phyloP scores from a whole-genome alignment of 768 basidiomycete species.

The Agaricus subrufescens region DNA sequence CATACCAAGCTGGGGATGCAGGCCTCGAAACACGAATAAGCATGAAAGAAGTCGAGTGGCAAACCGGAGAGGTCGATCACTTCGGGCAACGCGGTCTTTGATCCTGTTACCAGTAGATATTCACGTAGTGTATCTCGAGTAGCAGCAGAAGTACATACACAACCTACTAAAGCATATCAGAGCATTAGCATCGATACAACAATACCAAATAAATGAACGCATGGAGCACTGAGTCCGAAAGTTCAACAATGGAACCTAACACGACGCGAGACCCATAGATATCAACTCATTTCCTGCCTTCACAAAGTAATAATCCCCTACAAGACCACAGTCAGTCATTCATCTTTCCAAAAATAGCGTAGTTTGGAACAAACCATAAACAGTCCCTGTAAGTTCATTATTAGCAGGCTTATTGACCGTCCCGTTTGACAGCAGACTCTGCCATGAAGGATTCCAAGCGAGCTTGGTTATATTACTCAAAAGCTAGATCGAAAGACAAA shows the following conservation, averaged over 20 bases:
- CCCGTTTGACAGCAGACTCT: slow-evolving; percentile 61
- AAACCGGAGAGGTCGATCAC: too few relatives aligned
- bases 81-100: too few relatives aligned
- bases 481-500: slow-evolving; percentile 26
- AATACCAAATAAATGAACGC: too few relatives aligned
- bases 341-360: background rate
- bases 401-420: slow-evolving; percentile 55
- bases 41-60: too few relatives aligned
- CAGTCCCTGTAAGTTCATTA: slow-evolving; percentile 57
- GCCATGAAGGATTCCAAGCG: slow-evolving; percentile 58
- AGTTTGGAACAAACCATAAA: slow-evolving; percentile 31
- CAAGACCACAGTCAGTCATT: background rate
- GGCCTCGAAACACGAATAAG: too few relatives aligned
- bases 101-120: too few relatives aligned
- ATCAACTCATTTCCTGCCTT: slow-evolving; percentile 50
- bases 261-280: slow-evolving; percentile 36
- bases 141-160: too few relatives aligned
- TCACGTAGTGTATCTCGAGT: too few relatives aligned
- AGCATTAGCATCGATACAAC: too few relatives aligned
- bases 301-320: slow-evolving; percentile 65
- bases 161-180: too few relatives aligned
- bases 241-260: slow-evolving; percentile 10
- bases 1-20: too few relatives aligned
- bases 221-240: too few relatives aligned
- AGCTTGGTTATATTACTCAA: slow-evolving; percentile 42